Evolutionary conservation across 2,329 filamentous ascomycete genomes (phyloP).

Genomic region (Pseudovirgaria hyperparasitica): DNA sequence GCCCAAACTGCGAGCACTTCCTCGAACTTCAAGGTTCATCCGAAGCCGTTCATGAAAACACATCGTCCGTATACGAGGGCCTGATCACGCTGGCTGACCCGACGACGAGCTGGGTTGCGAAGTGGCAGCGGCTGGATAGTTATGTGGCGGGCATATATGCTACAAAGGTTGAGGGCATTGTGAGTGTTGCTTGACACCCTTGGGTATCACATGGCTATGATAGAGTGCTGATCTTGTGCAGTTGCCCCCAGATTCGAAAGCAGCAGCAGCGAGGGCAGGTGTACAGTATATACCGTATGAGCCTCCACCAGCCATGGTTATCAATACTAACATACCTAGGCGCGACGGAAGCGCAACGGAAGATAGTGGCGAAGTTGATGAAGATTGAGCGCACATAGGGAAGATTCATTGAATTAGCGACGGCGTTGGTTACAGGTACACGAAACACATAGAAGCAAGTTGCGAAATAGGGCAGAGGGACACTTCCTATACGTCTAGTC

Average conservation of each 20-base stretch:
- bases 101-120: constrained; percentile 83
- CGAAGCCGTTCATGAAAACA: constrained; percentile 84
- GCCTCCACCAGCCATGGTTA: not conserved
- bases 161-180: constrained; percentile 79
- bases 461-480: no score
- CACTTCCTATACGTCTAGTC: no score
- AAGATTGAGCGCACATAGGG: no score
- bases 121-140: constrained; percentile 82
- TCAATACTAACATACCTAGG: constrained; percentile 1
- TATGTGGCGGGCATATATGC: constrained; percentile 89
- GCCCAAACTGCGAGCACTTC: constrained; percentile 92
- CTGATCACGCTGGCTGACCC: constrained; percentile 77
- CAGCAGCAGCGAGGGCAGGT: constrained; percentile 44
- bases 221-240: constrained; percentile 10
- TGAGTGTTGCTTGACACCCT: constrained; percentile 20
- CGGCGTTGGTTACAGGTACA: no score
- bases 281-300: constrained; percentile 45
- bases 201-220: not conserved
- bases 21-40: constrained; percentile 67
- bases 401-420: no score
- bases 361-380: constrained; percentile 10
- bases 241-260: constrained; percentile 45
- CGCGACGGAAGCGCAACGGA: constrained; percentile 25
- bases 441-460: no score
- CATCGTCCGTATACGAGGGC: constrained; percentile 90